Percentiles rank a stretch among this genome's conserved stretches.
phyloP scores from a whole-genome alignment of 2,329 filamentous ascomycete genomes.

The Calonectria hawksworthii region DNA sequence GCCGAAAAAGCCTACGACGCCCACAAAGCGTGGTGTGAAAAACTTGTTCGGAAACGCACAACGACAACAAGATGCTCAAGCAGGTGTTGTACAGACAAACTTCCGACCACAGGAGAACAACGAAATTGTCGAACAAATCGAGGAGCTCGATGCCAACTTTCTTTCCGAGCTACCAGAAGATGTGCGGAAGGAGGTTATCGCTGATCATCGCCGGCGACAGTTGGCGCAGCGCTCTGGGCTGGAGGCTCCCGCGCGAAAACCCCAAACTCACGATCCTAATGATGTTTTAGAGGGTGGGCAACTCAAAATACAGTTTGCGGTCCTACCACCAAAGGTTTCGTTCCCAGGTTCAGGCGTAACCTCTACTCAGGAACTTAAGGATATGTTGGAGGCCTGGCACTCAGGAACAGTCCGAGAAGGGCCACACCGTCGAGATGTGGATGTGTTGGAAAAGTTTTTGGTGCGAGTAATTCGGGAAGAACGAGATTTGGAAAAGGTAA shows the following conservation, averaged over 20 bases:
- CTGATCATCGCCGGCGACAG: slow-evolving; percentile 73
- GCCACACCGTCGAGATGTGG: slow-evolving; percentile 84
- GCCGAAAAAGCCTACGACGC: slow-evolving; percentile 68
- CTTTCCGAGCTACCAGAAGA: slow-evolving; percentile 87
- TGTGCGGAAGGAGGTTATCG: slow-evolving; percentile 82
- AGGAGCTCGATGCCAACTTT: slow-evolving; percentile 77
- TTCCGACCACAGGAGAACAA: slow-evolving; percentile 66
- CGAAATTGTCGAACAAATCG: slow-evolving; percentile 50
- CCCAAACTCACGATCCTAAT: slow-evolving; percentile 41
- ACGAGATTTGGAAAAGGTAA: slow-evolving; percentile 81
- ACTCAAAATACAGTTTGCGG: slow-evolving; percentile 61
- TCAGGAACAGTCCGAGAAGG: slow-evolving; percentile 78
- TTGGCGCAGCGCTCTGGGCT: slow-evolving; percentile 69
- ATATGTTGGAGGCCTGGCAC: slow-evolving; percentile 84
- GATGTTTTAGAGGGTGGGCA: slow-evolving; percentile 53
- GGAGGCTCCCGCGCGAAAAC: slow-evolving; percentile 51
- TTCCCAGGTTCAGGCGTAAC: slow-evolving; percentile 62
- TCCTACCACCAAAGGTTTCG: slow-evolving; percentile 59
- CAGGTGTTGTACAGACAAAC: slow-evolving; percentile 79
- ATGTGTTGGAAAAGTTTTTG: slow-evolving; percentile 81
- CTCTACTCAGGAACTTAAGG: slow-evolving; percentile 73
- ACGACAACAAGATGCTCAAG: slow-evolving; percentile 66
- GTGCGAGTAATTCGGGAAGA: slow-evolving; percentile 81
- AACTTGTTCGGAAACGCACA: slow-evolving; percentile 61
- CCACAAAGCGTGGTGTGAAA: slow-evolving; percentile 72